A percentile compares a stretch with the other conserved stretches of the same genome.
These are phyloP conservation scores for Cupressus sempervirens DNA, from an alignment of 75 land plant species.

Conservation along the genomic window DNA sequence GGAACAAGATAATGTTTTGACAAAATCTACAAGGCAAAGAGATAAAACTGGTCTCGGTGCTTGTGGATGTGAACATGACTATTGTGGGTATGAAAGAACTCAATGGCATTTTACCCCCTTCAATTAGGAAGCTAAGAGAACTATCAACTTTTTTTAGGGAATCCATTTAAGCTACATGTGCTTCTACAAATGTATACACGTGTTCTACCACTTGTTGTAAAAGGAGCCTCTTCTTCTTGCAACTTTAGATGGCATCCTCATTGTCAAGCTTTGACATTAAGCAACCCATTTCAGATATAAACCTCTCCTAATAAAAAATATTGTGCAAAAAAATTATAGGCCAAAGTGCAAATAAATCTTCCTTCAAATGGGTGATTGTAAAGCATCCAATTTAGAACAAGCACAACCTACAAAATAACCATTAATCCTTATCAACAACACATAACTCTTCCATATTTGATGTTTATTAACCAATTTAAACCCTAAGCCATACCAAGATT, in stretches of 20 bases:
- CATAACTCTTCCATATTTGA: neutral
- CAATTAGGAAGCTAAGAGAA: conserved; percentile 60
- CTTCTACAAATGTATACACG: conserved; percentile 55
- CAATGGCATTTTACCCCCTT: conserved; percentile 24
- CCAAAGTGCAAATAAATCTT: neutral
- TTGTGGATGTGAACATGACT: neutral
- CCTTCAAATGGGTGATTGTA: neutral
- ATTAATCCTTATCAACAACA: neutral
- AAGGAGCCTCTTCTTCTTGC: conserved; percentile 74
- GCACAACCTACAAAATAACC: neutral
- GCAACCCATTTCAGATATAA: conserved; percentile 68
- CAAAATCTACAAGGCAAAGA: no score
- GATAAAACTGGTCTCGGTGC: neutral
- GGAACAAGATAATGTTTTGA: no score
- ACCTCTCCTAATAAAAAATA: neutral
- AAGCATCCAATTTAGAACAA: neutral
- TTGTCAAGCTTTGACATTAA: conserved; percentile 76
- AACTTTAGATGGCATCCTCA: conserved; percentile 67
- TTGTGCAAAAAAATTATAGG: neutral
- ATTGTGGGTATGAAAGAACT: neutral
- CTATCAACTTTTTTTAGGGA: conserved; percentile 67
- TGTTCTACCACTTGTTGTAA: conserved; percentile 77
- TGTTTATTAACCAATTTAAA: neutral
- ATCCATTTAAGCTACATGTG: conserved; percentile 68
- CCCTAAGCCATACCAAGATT: no score